Base-by-base conservation (phyloP, 192 early-diverging fungal species). In the Rhizophagus prolifer region DNA sequence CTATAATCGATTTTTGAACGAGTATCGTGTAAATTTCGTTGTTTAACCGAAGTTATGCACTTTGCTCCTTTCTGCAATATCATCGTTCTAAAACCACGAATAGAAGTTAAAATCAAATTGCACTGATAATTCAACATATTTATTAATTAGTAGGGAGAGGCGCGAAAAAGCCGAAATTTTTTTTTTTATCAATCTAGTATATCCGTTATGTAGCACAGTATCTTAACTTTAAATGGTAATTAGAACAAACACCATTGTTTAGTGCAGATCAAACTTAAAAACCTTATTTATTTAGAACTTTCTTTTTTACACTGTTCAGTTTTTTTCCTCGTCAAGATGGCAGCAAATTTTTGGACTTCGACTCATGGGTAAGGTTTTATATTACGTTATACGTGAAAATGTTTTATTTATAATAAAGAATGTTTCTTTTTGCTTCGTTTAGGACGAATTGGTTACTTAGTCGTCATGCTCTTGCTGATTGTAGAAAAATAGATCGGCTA, bases 281-380 rank as follows among this genome's bases (percentile, higher is more conserved):
- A 34, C 31, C 3, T 34, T 38, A 5, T 38, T 38, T 38, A 38
- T 34, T 34, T 34, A 38, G 36, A 38, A 38, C 36, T 0, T 38
- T 38, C 36, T 38, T 38, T 31, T 38, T 38, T 38, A 38, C 36
- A 38, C 7, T 38, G 36, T 38, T 38, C 36, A 38, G 7, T 5
- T 38, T 38, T 34, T 34, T 31, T 31, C 8, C 36, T 36, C 36
- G 36, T 38, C 36, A 38, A 38, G 36, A 92, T 92, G 91, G 88
- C 91, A 0, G 91, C 91, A 46, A 92, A 92, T 80, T 92, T 89
- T 80, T 92, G 91, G 91, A 83, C 88, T 54, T 92, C 91, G 7
- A 84, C 91, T 58, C 91, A 92, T 81, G 73, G 80, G 91, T 92
- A 88, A 54, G 50, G 4, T 54, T 54, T 19, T 54, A 19, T 21